Conservation (phyloP, 129 eudicot genomes). For the Flaveria trinervia region DNA sequence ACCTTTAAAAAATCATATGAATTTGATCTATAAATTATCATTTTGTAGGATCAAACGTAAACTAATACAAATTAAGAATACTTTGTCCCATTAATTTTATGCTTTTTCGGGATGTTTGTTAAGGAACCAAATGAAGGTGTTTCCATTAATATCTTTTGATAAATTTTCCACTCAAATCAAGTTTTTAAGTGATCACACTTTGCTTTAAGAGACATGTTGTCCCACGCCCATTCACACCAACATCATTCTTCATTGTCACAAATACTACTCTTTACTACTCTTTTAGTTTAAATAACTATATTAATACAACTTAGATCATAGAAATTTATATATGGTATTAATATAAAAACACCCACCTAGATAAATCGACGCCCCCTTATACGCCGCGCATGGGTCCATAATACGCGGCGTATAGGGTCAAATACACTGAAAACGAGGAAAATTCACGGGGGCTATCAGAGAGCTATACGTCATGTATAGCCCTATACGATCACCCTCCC, state of each 20-base stretch:
- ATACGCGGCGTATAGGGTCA: too few relatives aligned
- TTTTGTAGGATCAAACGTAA: not conserved
- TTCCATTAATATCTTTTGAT: conserved; percentile 30
- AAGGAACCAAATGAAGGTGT: conserved; percentile 40
- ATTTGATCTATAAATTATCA: not conserved
- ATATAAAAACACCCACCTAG: not conserved
- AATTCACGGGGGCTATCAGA: too few relatives aligned
- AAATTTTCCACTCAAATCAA: conserved; percentile 22
- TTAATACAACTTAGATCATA: too few relatives aligned
- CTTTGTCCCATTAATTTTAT: conserved; percentile 12
- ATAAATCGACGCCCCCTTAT: too few relatives aligned
- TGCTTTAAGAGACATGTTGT: conserved; percentile 43
- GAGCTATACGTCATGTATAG: too few relatives aligned
- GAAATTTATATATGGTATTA: too few relatives aligned
- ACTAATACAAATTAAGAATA: conserved; percentile 13
- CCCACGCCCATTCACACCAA: conserved; percentile 34
- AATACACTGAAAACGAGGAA: too few relatives aligned
- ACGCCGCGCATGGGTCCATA: too few relatives aligned
- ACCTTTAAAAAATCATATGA: not conserved
- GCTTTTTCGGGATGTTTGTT: conserved; percentile 25
- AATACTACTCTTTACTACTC: conserved; percentile 4
- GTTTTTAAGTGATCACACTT: conserved; percentile 23
- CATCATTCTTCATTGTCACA: conserved; percentile 31
- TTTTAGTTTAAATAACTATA: not conserved
- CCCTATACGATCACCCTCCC: too few relatives aligned